Percentiles rank a stretch among this genome's conserved stretches.
These are phyloP conservation scores for Dothidotthia symphoricarpi DNA, from an alignment of 2,329 filamentous ascomycete species.

Conservation along the genomic window DNA sequence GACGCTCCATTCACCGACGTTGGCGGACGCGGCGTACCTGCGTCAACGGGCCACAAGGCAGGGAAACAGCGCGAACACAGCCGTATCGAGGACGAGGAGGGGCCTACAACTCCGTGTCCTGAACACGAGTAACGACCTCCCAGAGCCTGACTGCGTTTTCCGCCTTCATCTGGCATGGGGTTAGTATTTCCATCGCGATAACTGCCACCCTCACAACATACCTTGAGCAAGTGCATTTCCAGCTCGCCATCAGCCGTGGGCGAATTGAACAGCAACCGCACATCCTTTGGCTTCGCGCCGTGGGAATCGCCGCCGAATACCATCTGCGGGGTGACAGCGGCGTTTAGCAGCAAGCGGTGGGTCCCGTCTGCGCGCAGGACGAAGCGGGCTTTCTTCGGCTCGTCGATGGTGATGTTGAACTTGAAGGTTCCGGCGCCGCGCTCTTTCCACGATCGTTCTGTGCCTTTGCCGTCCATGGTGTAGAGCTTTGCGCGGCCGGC, in stretches of 20 bases:
- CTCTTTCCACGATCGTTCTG: constrained; percentile 76
- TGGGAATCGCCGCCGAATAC: constrained; percentile 68
- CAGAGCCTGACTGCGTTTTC: constrained; percentile 26
- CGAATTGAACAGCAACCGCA: constrained; percentile 65
- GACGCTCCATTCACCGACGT: no score
- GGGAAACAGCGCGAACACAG: background rate
- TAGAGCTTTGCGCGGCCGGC: constrained; percentile 82
- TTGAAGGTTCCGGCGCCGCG: constrained; percentile 80
- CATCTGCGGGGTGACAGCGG: constrained; percentile 73
- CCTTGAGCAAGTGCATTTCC: constrained; percentile 57
- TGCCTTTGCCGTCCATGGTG: constrained; percentile 61
- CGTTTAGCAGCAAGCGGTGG: constrained; percentile 82
- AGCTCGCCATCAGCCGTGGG: constrained; percentile 53
- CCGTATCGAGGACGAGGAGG: background rate
- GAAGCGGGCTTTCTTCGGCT: constrained; percentile 61
- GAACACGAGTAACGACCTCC: constrained; percentile 23
- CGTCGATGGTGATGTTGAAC: constrained; percentile 58
- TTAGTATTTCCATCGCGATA: constrained; percentile 4
- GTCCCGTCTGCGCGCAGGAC: constrained; percentile 91
- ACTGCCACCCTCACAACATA: constrained; percentile 34
- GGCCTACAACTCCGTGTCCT: constrained; percentile 25
- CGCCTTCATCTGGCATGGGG: constrained; percentile 15
- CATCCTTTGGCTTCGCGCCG: constrained; percentile 65
- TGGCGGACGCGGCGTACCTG: no score
- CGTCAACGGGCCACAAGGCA: constrained; percentile 2